Conservation (phyloP, 805 yeast genomes). For the Hanseniaspora hatyaiensis region DNA sequence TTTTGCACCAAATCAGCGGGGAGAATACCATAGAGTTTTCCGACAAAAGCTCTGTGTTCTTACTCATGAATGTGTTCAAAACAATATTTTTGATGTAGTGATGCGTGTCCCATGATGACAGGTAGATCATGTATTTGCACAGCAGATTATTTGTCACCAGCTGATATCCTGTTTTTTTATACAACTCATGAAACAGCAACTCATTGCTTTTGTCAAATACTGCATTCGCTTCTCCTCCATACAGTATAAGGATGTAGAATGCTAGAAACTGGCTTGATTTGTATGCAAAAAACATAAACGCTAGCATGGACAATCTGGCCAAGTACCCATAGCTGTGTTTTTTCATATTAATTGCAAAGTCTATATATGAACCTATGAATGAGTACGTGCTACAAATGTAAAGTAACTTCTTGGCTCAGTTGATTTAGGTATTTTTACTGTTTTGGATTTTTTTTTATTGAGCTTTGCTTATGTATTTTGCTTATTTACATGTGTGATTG, state of each 20-base stretch:
- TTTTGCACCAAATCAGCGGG: slow-evolving; percentile 4
- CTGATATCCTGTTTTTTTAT: neutral
- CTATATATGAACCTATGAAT: too few relatives aligned
- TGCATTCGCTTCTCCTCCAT: neutral
- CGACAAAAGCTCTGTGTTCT: neutral
- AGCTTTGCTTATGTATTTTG: too few relatives aligned
- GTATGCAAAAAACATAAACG: too few relatives aligned
- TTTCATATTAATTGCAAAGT: too few relatives aligned
- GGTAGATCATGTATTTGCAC: neutral
- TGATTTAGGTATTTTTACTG: too few relatives aligned
- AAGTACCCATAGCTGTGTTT: too few relatives aligned
- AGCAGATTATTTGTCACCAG: neutral
- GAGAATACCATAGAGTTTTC: slow-evolving; percentile 13
- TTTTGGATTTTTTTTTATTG: too few relatives aligned
- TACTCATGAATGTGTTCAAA: neutral
- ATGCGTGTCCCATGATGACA: slow-evolving; percentile 15
- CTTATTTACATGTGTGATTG: too few relatives aligned
- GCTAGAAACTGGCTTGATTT: slow-evolving; percentile 7
- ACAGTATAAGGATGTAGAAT: neutral
- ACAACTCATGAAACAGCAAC: neutral
- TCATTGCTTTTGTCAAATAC: slow-evolving; percentile 10
- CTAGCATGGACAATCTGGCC: too few relatives aligned
- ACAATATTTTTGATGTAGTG: slow-evolving; percentile 10
- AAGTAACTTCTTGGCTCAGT: too few relatives aligned
- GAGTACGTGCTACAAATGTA: too few relatives aligned